Percentiles rank a stretch among this genome's conserved stretches.
phyloP scores from a whole-genome alignment of 2,329 filamentous ascomycete species.

The Diaporthe velutina region DNA sequence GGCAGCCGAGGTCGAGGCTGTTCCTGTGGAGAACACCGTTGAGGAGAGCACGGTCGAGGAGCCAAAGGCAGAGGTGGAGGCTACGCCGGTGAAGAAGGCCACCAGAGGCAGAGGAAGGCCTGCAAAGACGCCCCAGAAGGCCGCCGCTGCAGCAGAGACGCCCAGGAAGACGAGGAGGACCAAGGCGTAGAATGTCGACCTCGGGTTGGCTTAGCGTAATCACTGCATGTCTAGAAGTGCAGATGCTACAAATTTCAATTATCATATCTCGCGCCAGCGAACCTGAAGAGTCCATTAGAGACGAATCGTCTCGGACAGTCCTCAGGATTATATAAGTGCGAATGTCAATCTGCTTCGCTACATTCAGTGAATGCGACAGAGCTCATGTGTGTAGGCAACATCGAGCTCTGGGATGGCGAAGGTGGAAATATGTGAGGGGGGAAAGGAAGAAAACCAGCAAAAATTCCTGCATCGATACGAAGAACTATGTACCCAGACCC shows the following conservation, averaged over 20 bases:
- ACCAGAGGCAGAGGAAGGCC: conserved; percentile 35
- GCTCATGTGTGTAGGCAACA: conserved; percentile 47
- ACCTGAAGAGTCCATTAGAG: conserved; percentile 42
- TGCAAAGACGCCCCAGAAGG: conserved; percentile 41
- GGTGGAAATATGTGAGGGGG: conserved; percentile 62
- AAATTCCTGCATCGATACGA: conserved; percentile 30
- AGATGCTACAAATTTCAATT: conserved; percentile 40
- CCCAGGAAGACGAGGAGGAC: conserved; percentile 50
- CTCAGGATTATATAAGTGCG: conserved; percentile 40
- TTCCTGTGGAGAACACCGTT: conserved; percentile 51
- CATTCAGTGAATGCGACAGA: conserved; percentile 37
- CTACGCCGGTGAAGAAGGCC: conserved; percentile 42
- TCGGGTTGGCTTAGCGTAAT: neutral
- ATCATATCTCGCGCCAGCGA: conserved; percentile 37
- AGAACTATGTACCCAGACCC: conserved; percentile 9
- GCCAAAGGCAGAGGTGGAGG: conserved; percentile 46
- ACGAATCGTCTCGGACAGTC: conserved; percentile 38
- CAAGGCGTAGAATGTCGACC: conserved; percentile 48
- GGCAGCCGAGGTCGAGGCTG: conserved; percentile 44
- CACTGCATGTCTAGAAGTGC: conserved; percentile 14
- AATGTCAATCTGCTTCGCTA: conserved; percentile 38
- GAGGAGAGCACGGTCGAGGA: conserved; percentile 50
- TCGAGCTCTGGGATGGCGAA: conserved; percentile 53
- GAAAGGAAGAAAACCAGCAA: conserved; percentile 53
- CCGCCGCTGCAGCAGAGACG: conserved; percentile 47